phyloP scores from a whole-genome alignment of 2,329 filamentous ascomycete genomes.

The Hypomyces perniciosus region DNA sequence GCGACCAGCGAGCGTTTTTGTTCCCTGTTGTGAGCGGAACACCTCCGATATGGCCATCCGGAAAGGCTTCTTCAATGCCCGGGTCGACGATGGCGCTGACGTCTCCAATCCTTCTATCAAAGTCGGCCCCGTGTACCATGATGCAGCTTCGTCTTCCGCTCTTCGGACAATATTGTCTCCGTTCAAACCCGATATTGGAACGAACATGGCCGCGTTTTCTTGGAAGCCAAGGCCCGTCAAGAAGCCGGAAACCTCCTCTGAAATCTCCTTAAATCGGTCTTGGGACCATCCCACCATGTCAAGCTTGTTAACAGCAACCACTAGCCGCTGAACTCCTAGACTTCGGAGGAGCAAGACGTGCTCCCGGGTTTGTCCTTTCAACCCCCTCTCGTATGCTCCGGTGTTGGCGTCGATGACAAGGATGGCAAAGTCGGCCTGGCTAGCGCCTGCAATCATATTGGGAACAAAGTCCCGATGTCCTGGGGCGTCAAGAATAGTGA shows the following conservation, averaged over 20 bases:
- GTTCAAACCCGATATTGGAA: conserved; percentile 83
- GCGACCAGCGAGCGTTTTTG: conserved; percentile 78
- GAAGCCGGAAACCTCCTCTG: conserved; percentile 76
- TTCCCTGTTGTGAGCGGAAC: conserved; percentile 74
- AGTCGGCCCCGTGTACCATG: conserved; percentile 78
- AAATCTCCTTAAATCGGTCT: conserved; percentile 78
- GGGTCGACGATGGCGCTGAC: conserved; percentile 61
- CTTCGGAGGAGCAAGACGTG: conserved; percentile 86
- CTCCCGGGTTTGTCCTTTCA: conserved; percentile 91
- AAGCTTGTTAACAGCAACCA: conserved; percentile 94
- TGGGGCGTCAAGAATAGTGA: conserved; percentile 92
- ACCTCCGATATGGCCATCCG: conserved; percentile 85
- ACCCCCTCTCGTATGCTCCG: conserved; percentile 86
- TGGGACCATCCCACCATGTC: conserved; percentile 80
- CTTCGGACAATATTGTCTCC: conserved; percentile 75
- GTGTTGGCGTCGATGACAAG: conserved; percentile 87
- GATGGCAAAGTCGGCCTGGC: conserved; percentile 92
- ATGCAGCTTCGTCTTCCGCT: conserved; percentile 48
- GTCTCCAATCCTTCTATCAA: conserved; percentile 78
- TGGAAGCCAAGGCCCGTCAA: conserved; percentile 77
- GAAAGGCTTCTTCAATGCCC: conserved; percentile 70
- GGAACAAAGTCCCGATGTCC: conserved; percentile 95
- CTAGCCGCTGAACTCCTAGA: conserved; percentile 79
- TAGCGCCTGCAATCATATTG: conserved; percentile 97
- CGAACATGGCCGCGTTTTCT: conserved; percentile 72